Percentiles rank a stretch among this genome's conserved stretches.
Conservation (phyloP, 2,329 filamentous ascomycete species). For the Colletotrichum limetticola region DNA sequence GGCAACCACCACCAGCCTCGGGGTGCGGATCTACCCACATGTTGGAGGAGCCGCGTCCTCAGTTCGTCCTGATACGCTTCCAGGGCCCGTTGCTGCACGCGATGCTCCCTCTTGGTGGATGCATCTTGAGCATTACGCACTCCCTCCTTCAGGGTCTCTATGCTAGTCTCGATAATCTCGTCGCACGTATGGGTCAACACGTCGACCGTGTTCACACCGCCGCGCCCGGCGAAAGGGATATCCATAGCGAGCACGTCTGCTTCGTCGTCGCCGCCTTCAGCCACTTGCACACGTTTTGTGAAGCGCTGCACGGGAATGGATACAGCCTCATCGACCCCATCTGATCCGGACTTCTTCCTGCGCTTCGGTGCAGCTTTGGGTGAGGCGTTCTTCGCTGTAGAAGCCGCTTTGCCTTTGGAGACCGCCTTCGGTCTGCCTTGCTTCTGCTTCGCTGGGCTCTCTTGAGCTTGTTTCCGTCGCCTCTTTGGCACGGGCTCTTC, state of each 20-base stretch:
- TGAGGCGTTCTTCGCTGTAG: slow-evolving; percentile 37
- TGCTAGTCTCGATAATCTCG: slow-evolving; percentile 64
- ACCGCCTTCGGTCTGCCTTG: slow-evolving; percentile 40
- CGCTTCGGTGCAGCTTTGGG: slow-evolving; percentile 35
- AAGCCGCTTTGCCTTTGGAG: neutral
- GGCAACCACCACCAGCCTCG: slow-evolving; percentile 26
- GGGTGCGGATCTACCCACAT: slow-evolving; percentile 56
- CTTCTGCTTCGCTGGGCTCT: slow-evolving; percentile 56
- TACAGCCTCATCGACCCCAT: slow-evolving; percentile 51
- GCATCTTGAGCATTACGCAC: slow-evolving; percentile 51
- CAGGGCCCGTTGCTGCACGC: slow-evolving; percentile 65
- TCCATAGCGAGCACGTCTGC: slow-evolving; percentile 59
- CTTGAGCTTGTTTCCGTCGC: slow-evolving; percentile 46
- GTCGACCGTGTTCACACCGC: slow-evolving; percentile 70
- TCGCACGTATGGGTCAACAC: slow-evolving; percentile 71
- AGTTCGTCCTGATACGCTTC: slow-evolving; percentile 70
- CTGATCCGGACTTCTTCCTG: slow-evolving; percentile 35
- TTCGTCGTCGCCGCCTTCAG: slow-evolving; percentile 52
- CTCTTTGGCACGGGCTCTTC: slow-evolving; percentile 48
- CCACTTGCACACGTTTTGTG: slow-evolving; percentile 55
- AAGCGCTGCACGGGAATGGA: slow-evolving; percentile 69
- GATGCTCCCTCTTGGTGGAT: slow-evolving; percentile 62
- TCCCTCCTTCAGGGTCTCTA: slow-evolving; percentile 58
- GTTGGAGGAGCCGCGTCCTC: slow-evolving; percentile 64
- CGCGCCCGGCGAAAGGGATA: slow-evolving; percentile 63